A percentile compares a stretch with the other conserved stretches of the same genome.
These are phyloP conservation scores for Wilhelminamyces savonicus DNA, from an alignment of 805 yeast genomes.

Conservation along the genomic window DNA sequence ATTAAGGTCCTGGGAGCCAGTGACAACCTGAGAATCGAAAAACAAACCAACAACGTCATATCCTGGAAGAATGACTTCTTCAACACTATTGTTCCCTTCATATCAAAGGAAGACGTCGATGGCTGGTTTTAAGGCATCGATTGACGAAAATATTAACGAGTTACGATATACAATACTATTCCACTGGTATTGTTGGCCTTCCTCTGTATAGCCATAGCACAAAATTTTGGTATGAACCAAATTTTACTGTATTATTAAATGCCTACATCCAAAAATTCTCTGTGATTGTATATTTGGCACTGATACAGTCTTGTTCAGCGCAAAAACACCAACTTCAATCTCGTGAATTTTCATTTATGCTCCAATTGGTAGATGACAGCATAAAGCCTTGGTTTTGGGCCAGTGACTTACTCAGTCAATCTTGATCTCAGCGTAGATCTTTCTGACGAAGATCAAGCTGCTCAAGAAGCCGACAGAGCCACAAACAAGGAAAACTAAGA, in stretches of 20 bases:
- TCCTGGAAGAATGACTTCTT: slow-evolving; percentile 13
- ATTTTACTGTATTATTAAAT: no score
- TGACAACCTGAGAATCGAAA: no score
- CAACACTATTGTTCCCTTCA: slow-evolving; percentile 16
- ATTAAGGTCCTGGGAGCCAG: background rate
- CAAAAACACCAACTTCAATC: background rate
- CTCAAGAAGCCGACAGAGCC: slow-evolving; percentile 84
- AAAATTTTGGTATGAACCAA: no score
- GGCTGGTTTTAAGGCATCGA: slow-evolving; percentile 29
- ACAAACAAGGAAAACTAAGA: slow-evolving; percentile 70
- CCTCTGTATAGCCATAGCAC: no score
- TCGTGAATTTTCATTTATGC: no score
- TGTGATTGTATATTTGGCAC: background rate
- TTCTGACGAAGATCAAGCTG: slow-evolving; percentile 66
- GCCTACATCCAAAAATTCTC: no score
- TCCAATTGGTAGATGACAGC: background rate
- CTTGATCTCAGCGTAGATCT: slow-evolving; percentile 79
- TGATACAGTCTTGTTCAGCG: background rate
- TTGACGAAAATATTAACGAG: no score
- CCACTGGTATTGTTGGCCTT: no score
- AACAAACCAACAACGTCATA: slow-evolving; percentile 1
- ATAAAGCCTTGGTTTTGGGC: no score
- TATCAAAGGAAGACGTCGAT: slow-evolving; percentile 24
- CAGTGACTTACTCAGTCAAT: no score
- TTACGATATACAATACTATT: no score